These are phyloP conservation scores for Uronychia binucleata DNA, from an alignment of 73 alveolate genomes.

Conservation along the genomic window DNA sequence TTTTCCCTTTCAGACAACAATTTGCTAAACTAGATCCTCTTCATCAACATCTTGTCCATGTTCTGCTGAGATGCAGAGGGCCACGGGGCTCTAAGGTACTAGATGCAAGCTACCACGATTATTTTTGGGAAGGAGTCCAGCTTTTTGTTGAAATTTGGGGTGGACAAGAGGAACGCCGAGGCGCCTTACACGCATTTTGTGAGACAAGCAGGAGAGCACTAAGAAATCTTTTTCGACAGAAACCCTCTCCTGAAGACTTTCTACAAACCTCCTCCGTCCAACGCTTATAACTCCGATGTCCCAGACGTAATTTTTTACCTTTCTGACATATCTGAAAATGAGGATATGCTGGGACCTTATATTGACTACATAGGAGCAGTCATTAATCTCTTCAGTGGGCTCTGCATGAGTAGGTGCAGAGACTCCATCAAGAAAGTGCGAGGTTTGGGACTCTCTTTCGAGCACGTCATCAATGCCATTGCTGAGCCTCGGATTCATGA, in stretches of 20 bases:
- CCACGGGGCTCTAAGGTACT: slow-evolving; percentile 30
- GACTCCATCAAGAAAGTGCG: slow-evolving; percentile 22
- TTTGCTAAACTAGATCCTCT: slow-evolving; percentile 35
- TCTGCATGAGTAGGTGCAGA: slow-evolving; percentile 35
- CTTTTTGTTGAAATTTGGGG: slow-evolving; percentile 49
- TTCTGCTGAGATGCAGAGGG: slow-evolving; percentile 34
- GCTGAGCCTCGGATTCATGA: slow-evolving; percentile 20
- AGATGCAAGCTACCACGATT: slow-evolving; percentile 28
- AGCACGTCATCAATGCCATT: slow-evolving; percentile 24
- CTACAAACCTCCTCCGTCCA: not conserved
- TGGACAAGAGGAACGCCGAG: slow-evolving; percentile 47
- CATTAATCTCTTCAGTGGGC: slow-evolving; percentile 28
- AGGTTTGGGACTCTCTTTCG: slow-evolving; percentile 33
- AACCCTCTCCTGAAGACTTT: slow-evolving; percentile 10
- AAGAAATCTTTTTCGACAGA: slow-evolving; percentile 4
- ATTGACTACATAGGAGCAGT: slow-evolving; percentile 62
- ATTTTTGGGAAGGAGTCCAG: slow-evolving; percentile 17
- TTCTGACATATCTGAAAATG: slow-evolving; percentile 25
- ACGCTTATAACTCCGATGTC: slow-evolving; percentile 1
- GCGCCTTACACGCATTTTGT: slow-evolving; percentile 26
- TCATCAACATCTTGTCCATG: slow-evolving; percentile 19
- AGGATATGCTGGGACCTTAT: slow-evolving; percentile 27
- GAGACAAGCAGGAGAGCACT: slow-evolving; percentile 1
- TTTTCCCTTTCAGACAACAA: slow-evolving; percentile 29
- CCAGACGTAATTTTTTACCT: slow-evolving; percentile 25